phyloP scores from a whole-genome alignment of 441 rosid species.

The Corymbia calophylla region DNA sequence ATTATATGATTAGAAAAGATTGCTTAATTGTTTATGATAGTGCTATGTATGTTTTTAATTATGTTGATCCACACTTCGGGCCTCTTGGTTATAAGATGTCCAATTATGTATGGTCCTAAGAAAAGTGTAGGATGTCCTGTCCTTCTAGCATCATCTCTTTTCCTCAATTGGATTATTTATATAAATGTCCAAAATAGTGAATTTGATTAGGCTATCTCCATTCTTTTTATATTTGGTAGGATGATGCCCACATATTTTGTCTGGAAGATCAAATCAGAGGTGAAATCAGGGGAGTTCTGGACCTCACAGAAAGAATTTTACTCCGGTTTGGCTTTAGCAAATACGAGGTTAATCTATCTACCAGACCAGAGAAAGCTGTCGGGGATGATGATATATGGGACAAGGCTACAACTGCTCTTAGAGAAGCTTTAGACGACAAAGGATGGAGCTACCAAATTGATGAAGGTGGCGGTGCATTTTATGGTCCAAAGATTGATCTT shows the following conservation, averaged over 20 bases:
- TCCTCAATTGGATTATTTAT: background rate
- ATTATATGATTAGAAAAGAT: background rate
- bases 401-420: constrained; percentile 76
- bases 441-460: constrained; percentile 90
- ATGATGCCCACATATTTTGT: constrained; percentile 97
- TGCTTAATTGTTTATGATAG: background rate
- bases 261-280: constrained; percentile 88
- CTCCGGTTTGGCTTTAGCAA: constrained; percentile 72
- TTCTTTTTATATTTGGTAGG: constrained; percentile 37
- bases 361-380: constrained; percentile 83
- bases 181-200: background rate
- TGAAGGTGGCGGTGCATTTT: constrained; percentile 98
- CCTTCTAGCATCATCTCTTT: background rate
- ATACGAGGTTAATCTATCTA: constrained; percentile 88
- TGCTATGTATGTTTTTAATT: background rate
- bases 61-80: background rate
- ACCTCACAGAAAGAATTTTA: constrained; percentile 80
- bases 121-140: background rate
- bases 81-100: background rate
- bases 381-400: constrained; percentile 89
- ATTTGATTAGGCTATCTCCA: background rate
- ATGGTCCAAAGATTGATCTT: constrained; percentile 94
- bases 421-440: constrained; percentile 79
- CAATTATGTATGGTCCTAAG: background rate
- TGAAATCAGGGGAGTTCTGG: constrained; percentile 85